These are phyloP conservation scores for Melanomma pulvis-pyrius DNA, from an alignment of 495 filamentous ascomycete genomes.

Conservation along the genomic window DNA sequence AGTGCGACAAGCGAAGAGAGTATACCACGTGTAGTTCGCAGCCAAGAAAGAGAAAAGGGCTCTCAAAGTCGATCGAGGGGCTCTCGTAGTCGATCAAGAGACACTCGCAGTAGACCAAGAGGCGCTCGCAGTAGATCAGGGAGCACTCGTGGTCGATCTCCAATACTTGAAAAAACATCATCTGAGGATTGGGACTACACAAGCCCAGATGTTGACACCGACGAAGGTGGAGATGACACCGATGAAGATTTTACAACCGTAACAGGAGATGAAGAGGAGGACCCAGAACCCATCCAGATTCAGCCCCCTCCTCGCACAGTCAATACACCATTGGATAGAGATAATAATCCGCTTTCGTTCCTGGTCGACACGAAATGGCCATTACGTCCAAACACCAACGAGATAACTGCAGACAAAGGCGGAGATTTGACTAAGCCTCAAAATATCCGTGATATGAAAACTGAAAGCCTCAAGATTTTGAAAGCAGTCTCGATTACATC, in stretches of 20 bases:
- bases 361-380: background rate
- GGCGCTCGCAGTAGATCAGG: too few species aligned
- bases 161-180: background rate
- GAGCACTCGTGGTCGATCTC: background rate
- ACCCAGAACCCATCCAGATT: background rate
- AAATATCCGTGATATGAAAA: constrained; percentile 9
- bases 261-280: background rate
- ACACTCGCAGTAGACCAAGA: too few species aligned
- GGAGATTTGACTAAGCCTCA: background rate
- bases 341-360: constrained; percentile 22
- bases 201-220: background rate
- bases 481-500: constrained; percentile 13
- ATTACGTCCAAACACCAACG: background rate
- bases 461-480: constrained; percentile 18
- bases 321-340: constrained; percentile 2
- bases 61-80: too few species aligned
- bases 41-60: background rate
- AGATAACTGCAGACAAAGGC: background rate
- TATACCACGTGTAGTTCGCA: background rate
- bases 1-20: background rate
- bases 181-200: background rate
- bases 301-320: background rate
- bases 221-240: background rate
- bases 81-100: too few species aligned
- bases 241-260: background rate